Percentiles rank a stretch among this genome's conserved stretches.
These are phyloP conservation scores for Fraxinus latifolia DNA, from an alignment of 305 asterid genomes.

Conservation along the genomic window DNA sequence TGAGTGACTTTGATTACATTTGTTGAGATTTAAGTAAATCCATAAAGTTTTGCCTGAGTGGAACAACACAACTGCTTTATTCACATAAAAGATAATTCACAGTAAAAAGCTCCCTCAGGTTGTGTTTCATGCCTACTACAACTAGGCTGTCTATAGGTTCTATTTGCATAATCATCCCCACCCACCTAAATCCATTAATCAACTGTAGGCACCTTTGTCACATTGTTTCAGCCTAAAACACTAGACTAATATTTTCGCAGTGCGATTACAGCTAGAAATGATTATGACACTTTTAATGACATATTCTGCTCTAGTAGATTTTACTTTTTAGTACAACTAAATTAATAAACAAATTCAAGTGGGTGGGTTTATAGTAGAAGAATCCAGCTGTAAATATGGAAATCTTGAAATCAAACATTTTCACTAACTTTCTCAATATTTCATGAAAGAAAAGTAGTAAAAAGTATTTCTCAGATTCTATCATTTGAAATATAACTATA, in stretches of 20 bases:
- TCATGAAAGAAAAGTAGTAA: background rate
- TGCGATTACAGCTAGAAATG: constrained; percentile 38
- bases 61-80: background rate
- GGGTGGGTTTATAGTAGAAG: background rate
- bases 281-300: constrained; percentile 21
- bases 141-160: background rate
- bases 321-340: background rate
- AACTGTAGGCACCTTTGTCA: background rate
- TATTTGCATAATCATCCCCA: background rate
- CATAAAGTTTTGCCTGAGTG: background rate
- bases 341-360: constrained; percentile 7
- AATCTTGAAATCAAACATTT: background rate
- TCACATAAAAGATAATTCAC: background rate
- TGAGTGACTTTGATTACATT: background rate
- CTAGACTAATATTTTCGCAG: background rate
- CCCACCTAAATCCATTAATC: background rate
- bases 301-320: background rate
- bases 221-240: background rate
- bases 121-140: background rate
- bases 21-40: background rate
- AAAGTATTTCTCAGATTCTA: background rate
- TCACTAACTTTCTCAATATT: background rate
- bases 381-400: background rate
- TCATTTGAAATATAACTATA: background rate
- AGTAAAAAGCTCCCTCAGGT: background rate